A percentile compares a stretch with the other conserved stretches of the same genome.
Evolutionary conservation across 1,284 basidiomycete genomes (phyloP).

Genomic region (Malassezia caprae): DNA sequence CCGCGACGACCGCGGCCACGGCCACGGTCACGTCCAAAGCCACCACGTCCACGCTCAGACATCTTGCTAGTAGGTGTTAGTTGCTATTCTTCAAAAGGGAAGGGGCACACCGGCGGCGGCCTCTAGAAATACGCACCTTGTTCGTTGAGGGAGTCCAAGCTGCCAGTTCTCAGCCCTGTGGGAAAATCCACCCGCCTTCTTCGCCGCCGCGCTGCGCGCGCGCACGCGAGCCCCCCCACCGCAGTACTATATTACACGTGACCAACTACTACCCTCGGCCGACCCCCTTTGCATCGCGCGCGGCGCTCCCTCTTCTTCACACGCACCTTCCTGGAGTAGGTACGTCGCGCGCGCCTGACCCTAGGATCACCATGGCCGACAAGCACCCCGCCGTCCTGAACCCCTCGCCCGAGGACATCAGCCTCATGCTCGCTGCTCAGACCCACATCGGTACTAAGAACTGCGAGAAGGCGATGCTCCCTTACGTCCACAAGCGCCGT

Average conservation of each 20-base stretch:
- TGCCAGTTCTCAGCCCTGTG: neutral
- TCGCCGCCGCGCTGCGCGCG: neutral
- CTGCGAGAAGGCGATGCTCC: conserved; percentile 95
- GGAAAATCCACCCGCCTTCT: conserved; percentile 3
- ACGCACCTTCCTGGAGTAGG: conserved; percentile 12
- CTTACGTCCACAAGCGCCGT: conserved; percentile 95
- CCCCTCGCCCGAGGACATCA: conserved; percentile 94
- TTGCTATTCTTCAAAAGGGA: neutral
- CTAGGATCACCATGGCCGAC: conserved; percentile 22
- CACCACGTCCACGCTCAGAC: conserved; percentile 55
- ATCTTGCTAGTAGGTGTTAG: conserved; percentile 27
- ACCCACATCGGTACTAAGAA: conserved; percentile 82
- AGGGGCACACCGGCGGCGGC: neutral
- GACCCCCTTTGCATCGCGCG: neutral
- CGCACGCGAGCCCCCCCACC: neutral
- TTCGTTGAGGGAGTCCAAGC: conserved; percentile 14
- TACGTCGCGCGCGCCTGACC: neutral
- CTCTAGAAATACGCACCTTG: neutral
- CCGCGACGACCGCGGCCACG: conserved; percentile 80
- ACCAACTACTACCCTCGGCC: conserved; percentile 8
- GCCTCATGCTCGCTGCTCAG: conserved; percentile 86
- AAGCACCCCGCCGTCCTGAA: conserved; percentile 86
- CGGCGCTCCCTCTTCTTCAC: conserved; percentile 11
- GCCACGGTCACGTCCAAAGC: conserved; percentile 53
- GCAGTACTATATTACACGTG: conserved; percentile 14